Base-by-base conservation (phyloP, 2,329 filamentous ascomycete genomes). In the Colletotrichum cordylinicola region DNA sequence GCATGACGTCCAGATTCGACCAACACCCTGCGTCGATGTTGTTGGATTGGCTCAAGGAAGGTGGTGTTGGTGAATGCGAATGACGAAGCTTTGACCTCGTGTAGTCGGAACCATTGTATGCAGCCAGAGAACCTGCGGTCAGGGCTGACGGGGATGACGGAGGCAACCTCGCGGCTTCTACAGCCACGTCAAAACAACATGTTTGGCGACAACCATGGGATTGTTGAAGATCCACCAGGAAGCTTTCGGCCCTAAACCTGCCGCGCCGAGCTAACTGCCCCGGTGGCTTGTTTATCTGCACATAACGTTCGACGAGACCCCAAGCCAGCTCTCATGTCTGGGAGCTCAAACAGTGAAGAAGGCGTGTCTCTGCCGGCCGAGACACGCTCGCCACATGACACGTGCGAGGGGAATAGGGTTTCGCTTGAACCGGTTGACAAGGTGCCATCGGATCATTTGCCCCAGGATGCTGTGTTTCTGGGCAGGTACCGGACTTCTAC, bases 1-100 rank as follows among this genome's bases (percentile, higher is more conserved):
- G 39, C 73, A 75, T 76, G 79, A 76, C 77, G 76, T 79, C 78
- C 77, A 78, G 77, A 78, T 74, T 67, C 79, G 78, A 79, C 79
- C 75, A 74, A 67, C 72, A 72, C 78, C 72, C 77, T 78, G 65
- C 71, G 39, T 77, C 69, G 55, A 77, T 68, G 70, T 72, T 56
- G 60, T 73, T 16, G 75, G 72, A 74, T 75, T 76, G 70, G 74
- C 64, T 77, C 58, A 68, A 76, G 68, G 62, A 60, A 61, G 48
- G 18, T 24, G 3, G 55, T 39, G 60, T 68, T 39, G 29, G 37
- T 37, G 33, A 60, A 43, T 37, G 61, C 64, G 61, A 37, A 48
- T 72, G 66, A 31, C 29, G 58, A 60, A 65, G 37, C 65, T 58
- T 70, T 61, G 65, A 66, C 37, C 71, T 70, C 52, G 58, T 67